Evolutionary conservation across 140 eudicot species (phyloP), one percentile per base, ranked within the genome.

Genomic region (Erigeron philadelphicus): DNA sequence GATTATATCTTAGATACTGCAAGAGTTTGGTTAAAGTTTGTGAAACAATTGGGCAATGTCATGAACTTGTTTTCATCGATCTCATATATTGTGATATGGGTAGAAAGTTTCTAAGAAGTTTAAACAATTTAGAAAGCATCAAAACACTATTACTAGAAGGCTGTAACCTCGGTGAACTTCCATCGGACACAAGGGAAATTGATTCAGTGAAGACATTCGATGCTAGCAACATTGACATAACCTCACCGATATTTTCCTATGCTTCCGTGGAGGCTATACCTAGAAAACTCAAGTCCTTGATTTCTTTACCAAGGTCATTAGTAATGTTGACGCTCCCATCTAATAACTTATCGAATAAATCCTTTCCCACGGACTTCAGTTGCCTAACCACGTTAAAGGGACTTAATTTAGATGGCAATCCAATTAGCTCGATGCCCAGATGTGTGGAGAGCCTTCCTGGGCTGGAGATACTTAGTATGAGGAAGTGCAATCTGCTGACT

Each of bases 11-110:
- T 59, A 49, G 8, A 19, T 25, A 25, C 5, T 75, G 79, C 55
- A 35, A 0, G 61, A 35, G 55, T 38, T 75, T 75, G 57, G 10
- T 19, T 40, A 46, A 48, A 35, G 15, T 67, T 5, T 57, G 64
- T 47, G 79, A 75, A 48, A 43, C 79, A 40, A 23, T 75, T 48
- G 62, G 44, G 16, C 49, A 35, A 5, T 19, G 67, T 17, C 35
- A 67, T 19, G 40, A 70, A 48, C 80, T 75, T 67, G 55, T 38
- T 35, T 7, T 11, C 15, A 23, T 75, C 5, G 43, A 75, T 67
- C 23, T 75, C 11, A 15, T 23, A 31, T 4, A 59, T 45, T 75
- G 70, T 16, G 5, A 11, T 12, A 18, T 5, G 23, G 49, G 68
- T 25, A 58, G 25, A 63, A 59, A 11, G 75, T 38, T 75, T 47